phyloP scores from a whole-genome alignment of 805 yeast genomes.

The Huiozyma sinensis region DNA sequence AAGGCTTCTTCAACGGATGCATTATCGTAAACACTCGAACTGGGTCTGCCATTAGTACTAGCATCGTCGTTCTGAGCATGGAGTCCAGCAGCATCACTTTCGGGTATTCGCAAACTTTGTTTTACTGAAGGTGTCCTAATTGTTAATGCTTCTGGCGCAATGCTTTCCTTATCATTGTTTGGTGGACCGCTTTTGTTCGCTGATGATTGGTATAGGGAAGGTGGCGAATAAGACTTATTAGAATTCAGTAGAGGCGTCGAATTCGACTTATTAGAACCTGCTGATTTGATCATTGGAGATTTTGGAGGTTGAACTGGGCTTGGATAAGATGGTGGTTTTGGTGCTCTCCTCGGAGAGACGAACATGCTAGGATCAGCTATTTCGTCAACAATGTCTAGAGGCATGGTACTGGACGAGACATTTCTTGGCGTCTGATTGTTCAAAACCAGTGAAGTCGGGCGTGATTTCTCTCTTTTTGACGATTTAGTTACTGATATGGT shows the following conservation, averaged over 20 bases:
- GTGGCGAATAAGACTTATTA: conserved; percentile 14
- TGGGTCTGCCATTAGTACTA: conserved; percentile 25
- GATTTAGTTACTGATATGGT: no score
- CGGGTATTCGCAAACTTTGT: background rate
- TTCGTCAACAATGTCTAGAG: conserved; percentile 2
- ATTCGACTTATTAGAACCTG: background rate
- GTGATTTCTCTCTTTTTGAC: background rate
- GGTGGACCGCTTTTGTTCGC: background rate
- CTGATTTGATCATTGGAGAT: conserved; percentile 17
- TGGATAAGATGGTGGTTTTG: conserved; percentile 50
- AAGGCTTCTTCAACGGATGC: conserved; percentile 1
- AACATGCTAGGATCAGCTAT: conserved; percentile 28
- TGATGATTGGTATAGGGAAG: conserved; percentile 16
- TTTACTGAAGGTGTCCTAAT: background rate
- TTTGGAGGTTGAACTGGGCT: conserved; percentile 32
- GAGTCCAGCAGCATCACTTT: background rate
- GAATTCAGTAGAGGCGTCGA: conserved; percentile 1
- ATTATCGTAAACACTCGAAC: conserved; percentile 32
- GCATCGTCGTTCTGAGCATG: conserved; percentile 2
- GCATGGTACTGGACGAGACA: conserved; percentile 2
- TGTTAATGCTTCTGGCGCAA: background rate
- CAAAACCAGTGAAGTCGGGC: conserved; percentile 11
- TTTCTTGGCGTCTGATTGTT: conserved; percentile 7
- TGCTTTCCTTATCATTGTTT: background rate
- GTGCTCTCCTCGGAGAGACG: conserved; percentile 63